Percentiles rank a stretch among this genome's conserved stretches.
Evolutionary conservation across 768 basidiomycete genomes (phyloP).

Genomic region (Trametes cubensis): DNA sequence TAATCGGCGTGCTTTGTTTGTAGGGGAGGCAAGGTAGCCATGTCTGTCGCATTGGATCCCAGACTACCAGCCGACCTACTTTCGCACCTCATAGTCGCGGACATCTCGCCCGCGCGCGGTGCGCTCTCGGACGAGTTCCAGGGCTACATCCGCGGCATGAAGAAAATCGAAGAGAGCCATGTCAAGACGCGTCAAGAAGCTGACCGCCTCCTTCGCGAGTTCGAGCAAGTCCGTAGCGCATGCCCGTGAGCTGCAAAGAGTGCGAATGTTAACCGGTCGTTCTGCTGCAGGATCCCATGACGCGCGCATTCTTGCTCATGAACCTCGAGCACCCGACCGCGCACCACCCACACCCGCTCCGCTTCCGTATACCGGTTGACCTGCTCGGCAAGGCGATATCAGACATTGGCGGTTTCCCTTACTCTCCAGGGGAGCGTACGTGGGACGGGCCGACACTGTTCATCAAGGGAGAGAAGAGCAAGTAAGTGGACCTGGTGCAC

Average conservation of each 20-base stretch:
- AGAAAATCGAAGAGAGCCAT: conserved; percentile 60
- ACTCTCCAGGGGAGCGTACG: conserved; percentile 51
- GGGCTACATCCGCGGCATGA: conserved; percentile 72
- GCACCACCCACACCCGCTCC: conserved; percentile 41
- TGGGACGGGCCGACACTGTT: conserved; percentile 69
- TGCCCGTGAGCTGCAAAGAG: background rate
- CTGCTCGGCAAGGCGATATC: conserved; percentile 63
- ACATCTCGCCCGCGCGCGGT: conserved; percentile 75
- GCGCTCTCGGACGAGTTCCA: conserved; percentile 64
- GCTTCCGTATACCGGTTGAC: conserved; percentile 75
- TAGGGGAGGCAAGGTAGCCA: conserved; percentile 89
- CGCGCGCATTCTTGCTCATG: conserved; percentile 85
- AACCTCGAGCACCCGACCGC: conserved; percentile 57
- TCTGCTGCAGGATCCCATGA: conserved; percentile 58
- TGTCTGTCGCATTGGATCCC: conserved; percentile 63
- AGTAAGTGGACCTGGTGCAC: conserved; percentile 40
- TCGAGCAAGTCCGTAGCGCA: conserved; percentile 57
- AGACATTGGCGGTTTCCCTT: conserved; percentile 81
- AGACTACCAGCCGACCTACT: conserved; percentile 46
- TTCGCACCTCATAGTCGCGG: conserved; percentile 68
- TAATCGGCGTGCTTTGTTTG: background rate
- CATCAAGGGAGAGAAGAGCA: conserved; percentile 79
- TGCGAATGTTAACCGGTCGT: background rate
- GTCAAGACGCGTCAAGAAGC: conserved; percentile 72
- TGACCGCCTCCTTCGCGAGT: conserved; percentile 58